Evolutionary conservation across 2,329 filamentous ascomycete genomes (phyloP).

Genomic region (Arthrobotrys iridis): DNA sequence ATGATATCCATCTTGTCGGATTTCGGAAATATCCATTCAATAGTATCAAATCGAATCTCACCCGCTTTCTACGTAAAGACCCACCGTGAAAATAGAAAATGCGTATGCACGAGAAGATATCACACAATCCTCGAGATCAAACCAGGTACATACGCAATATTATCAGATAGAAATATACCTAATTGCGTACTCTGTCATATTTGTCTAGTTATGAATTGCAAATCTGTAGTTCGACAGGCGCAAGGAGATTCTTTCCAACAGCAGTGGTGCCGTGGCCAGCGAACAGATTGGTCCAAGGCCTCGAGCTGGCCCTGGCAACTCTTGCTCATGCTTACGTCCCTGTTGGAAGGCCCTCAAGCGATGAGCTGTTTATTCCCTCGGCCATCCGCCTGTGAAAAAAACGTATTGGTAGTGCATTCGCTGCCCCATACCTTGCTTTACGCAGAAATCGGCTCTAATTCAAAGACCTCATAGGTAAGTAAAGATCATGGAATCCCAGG

Average conservation of each 20-base stretch:
- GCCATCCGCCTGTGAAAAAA: neutral
- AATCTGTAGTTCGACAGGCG: neutral
- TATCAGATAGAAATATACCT: conserved; percentile 7
- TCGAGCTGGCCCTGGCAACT: neutral
- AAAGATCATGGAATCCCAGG: conserved; percentile 6
- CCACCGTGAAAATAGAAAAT: conserved; percentile 5
- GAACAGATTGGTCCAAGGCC: neutral
- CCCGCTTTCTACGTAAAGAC: conserved; percentile 1
- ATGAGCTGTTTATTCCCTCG: neutral
- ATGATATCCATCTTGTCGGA: conserved; percentile 1
- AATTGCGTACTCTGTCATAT: neutral
- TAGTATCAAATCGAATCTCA: neutral
- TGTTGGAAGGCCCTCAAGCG: neutral
- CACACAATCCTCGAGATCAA: neutral
- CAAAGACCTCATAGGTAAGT: conserved; percentile 7
- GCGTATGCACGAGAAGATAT: conserved; percentile 5
- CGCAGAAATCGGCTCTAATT: conserved; percentile 20
- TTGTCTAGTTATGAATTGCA: neutral
- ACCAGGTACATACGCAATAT: conserved; percentile 24
- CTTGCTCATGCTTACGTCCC: neutral
- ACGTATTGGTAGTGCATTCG: neutral
- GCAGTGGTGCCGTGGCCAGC: neutral
- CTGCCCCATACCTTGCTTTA: conserved; percentile 29
- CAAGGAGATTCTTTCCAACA: neutral
- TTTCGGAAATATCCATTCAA: conserved; percentile 14